Evolutionary conservation across 257 asterid genomes (phyloP).

Genomic region (Ehretia macrophylla): DNA sequence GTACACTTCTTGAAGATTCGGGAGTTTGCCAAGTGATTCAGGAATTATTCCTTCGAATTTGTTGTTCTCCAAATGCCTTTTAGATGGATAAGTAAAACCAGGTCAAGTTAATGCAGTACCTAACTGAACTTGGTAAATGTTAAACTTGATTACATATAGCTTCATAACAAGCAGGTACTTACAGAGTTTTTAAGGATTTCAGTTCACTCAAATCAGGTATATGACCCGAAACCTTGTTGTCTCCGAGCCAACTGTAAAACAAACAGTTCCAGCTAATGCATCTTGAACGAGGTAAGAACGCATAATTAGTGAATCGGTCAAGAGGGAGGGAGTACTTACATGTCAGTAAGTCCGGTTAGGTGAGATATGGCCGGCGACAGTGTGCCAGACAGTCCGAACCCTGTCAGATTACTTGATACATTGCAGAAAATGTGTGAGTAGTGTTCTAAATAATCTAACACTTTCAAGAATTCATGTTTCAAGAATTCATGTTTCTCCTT

Average conservation of each 20-base stretch:
- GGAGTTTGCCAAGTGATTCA: constrained; percentile 46
- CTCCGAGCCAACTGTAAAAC: constrained; percentile 65
- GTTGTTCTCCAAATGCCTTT: constrained; percentile 81
- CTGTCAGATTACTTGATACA: constrained; percentile 64
- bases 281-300: not conserved
- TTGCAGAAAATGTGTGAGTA: not conserved
- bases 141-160: not conserved
- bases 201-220: constrained; percentile 65
- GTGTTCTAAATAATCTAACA: not conserved
- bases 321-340: constrained; percentile 39
- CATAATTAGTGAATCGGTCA: not conserved
- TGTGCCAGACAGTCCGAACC: constrained; percentile 52
- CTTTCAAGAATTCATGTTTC: not conserved
- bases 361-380: constrained; percentile 44
- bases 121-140: not conserved
- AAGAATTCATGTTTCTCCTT: not conserved
- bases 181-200: constrained; percentile 55
- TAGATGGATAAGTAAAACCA: constrained; percentile 5
- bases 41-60: constrained; percentile 65
- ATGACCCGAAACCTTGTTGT: constrained; percentile 54
- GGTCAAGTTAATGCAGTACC: constrained; percentile 1
- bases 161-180: constrained; percentile 20
- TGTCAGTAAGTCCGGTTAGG: constrained; percentile 56
- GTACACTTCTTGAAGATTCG: constrained; percentile 62
- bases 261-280: not conserved